Base-by-base conservation (phyloP, 139 green algal species). In the Marvania coccoides region DNA sequence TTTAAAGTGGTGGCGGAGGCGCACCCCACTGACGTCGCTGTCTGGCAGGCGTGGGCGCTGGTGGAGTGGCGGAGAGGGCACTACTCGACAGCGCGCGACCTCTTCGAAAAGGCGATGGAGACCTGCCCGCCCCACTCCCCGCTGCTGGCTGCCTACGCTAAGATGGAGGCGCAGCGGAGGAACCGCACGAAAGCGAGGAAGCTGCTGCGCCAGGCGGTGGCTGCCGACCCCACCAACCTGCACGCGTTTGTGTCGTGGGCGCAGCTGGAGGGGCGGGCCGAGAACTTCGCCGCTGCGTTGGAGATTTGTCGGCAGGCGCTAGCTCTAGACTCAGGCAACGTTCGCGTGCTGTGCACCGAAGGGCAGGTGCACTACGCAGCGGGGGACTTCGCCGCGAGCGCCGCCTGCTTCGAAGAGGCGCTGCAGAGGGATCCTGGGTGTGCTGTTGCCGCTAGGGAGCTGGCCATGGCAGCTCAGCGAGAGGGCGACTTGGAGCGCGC, bases 1-100 rank as follows among this genome's bases (percentile, higher is more conserved):
- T 77, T 89, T 58, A 5, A 65, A 24, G 3, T 30, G n/a, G 75
- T 73, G 8, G 66, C 81, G 42, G 30, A 73, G 23, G 4, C 42
- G 30, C 31, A 69, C 8, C 68, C 58, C 2, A 29, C 24, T 0
- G 73, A 86, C 48, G 36, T 72, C 30, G 68, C 23, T 26, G 40
- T 53, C 39, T 68, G 54, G 54, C 63, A 72, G 48, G 74, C 66
- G 2, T 72, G 64, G 70, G 74, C 42, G 8, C 6, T 63, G 30
- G 58, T 79, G 54, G 72, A 86, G 54, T 89, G 80, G 82, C 53
- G 60, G 46, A 45, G 65, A n/a, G 84, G 84, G 24, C 58, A 72
- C 48, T 77, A 59, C 19, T 15, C 38, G 0, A 26, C 42, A 2
- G 77, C 80, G 0, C 70, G 69, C 15, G 14, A 65, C 34, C 54